These are phyloP conservation scores for Oryza longistaminata DNA, from an alignment of 176 grass and related monocot genomes.

Conservation along the genomic window DNA sequence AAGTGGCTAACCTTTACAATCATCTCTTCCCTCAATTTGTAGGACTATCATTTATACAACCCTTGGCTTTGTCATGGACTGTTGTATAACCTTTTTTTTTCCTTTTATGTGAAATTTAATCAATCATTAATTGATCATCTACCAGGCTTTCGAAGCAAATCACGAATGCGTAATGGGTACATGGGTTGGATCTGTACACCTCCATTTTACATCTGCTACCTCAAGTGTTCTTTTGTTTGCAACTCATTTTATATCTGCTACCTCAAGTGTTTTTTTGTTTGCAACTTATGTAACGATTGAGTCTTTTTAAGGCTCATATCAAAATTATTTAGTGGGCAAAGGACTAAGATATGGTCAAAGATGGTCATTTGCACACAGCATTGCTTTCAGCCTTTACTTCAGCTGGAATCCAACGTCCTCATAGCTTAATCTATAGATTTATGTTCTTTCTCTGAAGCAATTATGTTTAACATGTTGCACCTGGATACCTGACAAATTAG, in stretches of 20 bases:
- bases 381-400: not conserved
- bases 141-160: not conserved
- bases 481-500: not conserved
- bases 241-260: not conserved
- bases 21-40: not conserved
- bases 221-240: not conserved
- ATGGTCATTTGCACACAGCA: not conserved
- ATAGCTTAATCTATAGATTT: conserved; percentile 1
- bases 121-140: not conserved
- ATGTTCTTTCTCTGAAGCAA: not conserved
- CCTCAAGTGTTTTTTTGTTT: not conserved
- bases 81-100: not conserved
- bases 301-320: not conserved
- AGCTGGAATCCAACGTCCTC: not conserved
- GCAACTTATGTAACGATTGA: not conserved
- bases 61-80: not conserved
- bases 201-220: not conserved
- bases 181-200: not conserved
- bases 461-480: not conserved
- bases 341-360: conserved; percentile 5
- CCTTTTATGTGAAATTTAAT: not conserved
- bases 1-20: not conserved
- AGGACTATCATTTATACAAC: not conserved
- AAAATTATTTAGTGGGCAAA: not conserved
- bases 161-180: not conserved